Evolutionary conservation across 352 stramenopile genomes (phyloP), one percentile per base, ranked within the genome.

Genomic region (Globisporangium solare): DNA sequence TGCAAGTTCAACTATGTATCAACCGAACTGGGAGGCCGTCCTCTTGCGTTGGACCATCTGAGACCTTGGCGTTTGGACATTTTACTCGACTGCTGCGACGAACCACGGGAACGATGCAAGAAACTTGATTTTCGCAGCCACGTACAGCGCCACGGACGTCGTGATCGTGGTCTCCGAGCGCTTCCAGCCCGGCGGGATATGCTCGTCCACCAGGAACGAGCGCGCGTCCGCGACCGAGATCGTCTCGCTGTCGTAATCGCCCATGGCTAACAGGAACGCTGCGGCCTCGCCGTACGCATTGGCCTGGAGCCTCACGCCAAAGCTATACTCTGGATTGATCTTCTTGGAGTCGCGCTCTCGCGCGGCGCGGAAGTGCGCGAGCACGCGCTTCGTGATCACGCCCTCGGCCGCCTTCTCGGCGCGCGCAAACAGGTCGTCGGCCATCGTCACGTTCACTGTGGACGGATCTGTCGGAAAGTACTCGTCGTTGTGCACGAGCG

Each of bases 401-500:
- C 58, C 40, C 2, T 66, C 27, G 3, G 27, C 10, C 27, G 27
- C 24, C 12, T 64, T 54, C 15, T 69, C 54, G 0, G 68, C 71
- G 7, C 60, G 65, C 20, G 68, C 56, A 20, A 87, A 54, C 14
- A 89, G 48, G 18, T 64, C 54, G 1, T 59, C 21, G 10, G 74
- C 65, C 54, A 91, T 63, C 47, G 78, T 77, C 11, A 20, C 32
- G 51, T 86, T 88, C 49, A 86, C 63, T 8, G 43, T 32, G 10
- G 66, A 60, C 7, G 79, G 74, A 24, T 88, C 76, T 15, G 60
- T 53, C 22, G 70, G 59, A 32, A 76, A 76, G 56, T 61, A 74
- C 21, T 59, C 43, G 56, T 91, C 81, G 47, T 83, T 68, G 56
- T 86, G 81, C 4, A 87, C 67, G 39, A 91, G 58, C 10, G 80